Base-by-base conservation (phyloP, 352 stramenopile genomes). In the Pythium sp. region DNA sequence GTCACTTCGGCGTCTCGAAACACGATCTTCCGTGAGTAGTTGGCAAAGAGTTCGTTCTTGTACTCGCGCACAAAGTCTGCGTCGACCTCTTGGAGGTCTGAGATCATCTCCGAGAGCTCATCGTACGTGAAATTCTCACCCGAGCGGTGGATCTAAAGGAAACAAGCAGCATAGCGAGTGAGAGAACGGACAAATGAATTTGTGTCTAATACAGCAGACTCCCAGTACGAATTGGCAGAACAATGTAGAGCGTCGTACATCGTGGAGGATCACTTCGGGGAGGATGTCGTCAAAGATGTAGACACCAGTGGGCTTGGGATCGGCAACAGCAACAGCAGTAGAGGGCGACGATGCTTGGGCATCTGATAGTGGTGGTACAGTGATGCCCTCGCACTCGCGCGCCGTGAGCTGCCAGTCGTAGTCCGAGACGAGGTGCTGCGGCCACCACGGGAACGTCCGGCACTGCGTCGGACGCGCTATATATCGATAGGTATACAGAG, bases 391-490 rank as follows among this genome's bases (percentile, higher is more conserved):
- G 63, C 86, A 94, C 22, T 86, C 64, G 3, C 54, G 62, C 34
- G 86, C 83, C 1, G 83, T 76, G 11, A 92, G 71, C 22, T 77
- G 75, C 86, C 86, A 94, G 59, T 94, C 86, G 76, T 93, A 93
- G 61, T 89, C 76, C 3, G 86, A 92, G 64, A 92, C 78, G 8
- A 94, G 62, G 64, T 92, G 65, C 62, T 93, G 84, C 41, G 84
- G 86, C 86, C 86, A 94, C 82, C 86, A 94, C 47, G 86, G 86
- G 57, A 90, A 94, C 53, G 86, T 94, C 12, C 82, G 80, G 64
- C 86, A 94, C 69, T 94, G 86, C 49, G 83, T 93, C 36, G 86
- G 86, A 11, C 86, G 76, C 5, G 78, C 84, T 90, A 58, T 7
- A 41, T 5, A 26, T 18, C 43, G 6, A n/a, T n/a, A n/a, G 30